Conservation (phyloP, 179 eudicot species). For the Beta macrorhiza region DNA sequence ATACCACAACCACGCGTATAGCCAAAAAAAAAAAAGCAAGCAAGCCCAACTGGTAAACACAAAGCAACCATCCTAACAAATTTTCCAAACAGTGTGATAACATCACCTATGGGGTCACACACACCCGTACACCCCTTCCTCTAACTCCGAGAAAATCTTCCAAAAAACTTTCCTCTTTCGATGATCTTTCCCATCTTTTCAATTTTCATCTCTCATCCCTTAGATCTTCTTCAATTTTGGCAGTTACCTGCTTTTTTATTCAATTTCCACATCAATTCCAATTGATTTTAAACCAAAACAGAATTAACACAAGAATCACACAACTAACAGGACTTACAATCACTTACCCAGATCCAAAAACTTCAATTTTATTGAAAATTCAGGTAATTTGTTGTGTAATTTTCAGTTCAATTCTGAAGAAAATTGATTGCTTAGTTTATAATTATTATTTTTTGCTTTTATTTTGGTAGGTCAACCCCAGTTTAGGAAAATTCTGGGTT, state of each 20-base stretch:
- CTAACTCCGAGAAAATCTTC: not conserved
- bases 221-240: slow-evolving; percentile 13
- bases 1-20: too few species aligned
- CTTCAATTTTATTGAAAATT: not conserved
- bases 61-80: not conserved
- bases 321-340: not conserved
- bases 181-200: slow-evolving; percentile 10
- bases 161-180: slow-evolving; percentile 33
- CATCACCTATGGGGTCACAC: slow-evolving; percentile 23
- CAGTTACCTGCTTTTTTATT: not conserved
- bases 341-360: slow-evolving; percentile 26
- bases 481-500: slow-evolving; percentile 21
- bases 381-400: slow-evolving; percentile 15
- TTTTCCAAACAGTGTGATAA: slow-evolving; percentile 5
- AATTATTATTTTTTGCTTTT: not conserved
- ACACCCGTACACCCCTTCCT: not conserved
- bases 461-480: slow-evolving; percentile 33
- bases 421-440: not conserved
- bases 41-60: not conserved
- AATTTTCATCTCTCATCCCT: not conserved
- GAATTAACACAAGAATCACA: too few species aligned
- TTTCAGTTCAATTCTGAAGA: not conserved
- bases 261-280: not conserved
- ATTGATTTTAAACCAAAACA: not conserved
- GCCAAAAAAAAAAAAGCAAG: too few species aligned